A percentile compares a stretch with the other conserved stretches of the same genome.
phyloP scores from a whole-genome alignment of 2,329 filamentous ascomycete genomes.

The Botrytis paeoniae region DNA sequence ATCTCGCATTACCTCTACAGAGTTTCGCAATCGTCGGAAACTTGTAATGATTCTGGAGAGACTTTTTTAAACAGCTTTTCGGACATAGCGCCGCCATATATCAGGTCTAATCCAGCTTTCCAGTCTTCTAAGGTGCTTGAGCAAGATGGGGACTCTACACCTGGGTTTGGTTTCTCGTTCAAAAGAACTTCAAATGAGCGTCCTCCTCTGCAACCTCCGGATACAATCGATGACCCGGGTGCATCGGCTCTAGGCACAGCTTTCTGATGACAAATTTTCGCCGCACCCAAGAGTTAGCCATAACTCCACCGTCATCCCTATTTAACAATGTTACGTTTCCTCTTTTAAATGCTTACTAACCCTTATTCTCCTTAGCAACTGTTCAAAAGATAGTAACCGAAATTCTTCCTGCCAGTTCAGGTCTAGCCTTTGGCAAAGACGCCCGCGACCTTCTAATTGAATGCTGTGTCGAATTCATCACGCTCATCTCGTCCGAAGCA shows the following conservation, averaged over 20 bases:
- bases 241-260: background rate
- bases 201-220: background rate
- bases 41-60: background rate
- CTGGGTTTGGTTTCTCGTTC: background rate
- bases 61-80: background rate
- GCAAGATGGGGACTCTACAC: background rate
- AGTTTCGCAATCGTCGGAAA: background rate
- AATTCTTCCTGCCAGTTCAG: conserved; percentile 74
- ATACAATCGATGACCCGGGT: background rate
- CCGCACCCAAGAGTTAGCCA: background rate
- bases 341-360: background rate
- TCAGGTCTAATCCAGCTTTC: background rate
- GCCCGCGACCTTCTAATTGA: conserved; percentile 94
- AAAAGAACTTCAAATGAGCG: background rate
- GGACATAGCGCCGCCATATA: background rate
- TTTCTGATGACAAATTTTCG: background rate
- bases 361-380: conserved; percentile 47
- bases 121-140: background rate
- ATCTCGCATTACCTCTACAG: conserved; percentile 14
- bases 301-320: background rate
- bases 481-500: conserved; percentile 94
- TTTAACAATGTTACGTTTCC: background rate
- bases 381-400: conserved; percentile 89
- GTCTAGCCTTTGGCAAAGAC: conserved; percentile 89
- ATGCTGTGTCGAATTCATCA: conserved; percentile 99